Evolutionary conservation across 192 early-diverging fungal genomes (phyloP).

Genomic region (Rhizophagus prolifer): DNA sequence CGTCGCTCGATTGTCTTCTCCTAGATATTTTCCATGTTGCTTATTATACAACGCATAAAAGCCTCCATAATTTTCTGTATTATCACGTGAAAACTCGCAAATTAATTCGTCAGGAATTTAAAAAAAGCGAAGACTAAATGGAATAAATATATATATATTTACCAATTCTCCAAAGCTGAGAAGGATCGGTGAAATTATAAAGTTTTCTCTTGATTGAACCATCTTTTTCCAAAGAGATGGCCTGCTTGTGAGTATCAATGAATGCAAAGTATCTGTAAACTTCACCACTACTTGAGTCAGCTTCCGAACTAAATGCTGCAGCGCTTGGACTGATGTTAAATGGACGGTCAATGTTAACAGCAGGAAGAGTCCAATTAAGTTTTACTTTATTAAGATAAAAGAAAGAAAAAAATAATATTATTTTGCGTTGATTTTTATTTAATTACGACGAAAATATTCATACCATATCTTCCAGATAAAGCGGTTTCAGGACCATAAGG

Average conservation of each 20-base stretch:
- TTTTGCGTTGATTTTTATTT: not conserved
- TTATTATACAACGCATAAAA: constrained; percentile 17
- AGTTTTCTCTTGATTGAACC: not conserved
- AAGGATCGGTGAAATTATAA: constrained; percentile 5
- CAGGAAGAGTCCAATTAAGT: not conserved
- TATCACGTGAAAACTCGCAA: too few relatives aligned
- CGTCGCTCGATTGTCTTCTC: too few relatives aligned
- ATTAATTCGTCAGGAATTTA: not conserved
- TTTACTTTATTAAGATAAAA: not conserved
- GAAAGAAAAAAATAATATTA: not conserved
- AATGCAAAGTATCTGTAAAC: constrained; percentile 18
- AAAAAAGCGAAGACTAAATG: not conserved
- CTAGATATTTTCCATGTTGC: not conserved
- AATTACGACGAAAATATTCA: not conserved
- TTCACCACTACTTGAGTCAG: not conserved
- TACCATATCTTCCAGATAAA: constrained; percentile 5
- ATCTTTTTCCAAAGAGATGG: not conserved
- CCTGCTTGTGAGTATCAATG: not conserved
- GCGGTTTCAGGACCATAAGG: not conserved
- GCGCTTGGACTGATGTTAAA: not conserved
- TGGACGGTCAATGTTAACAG: not conserved
- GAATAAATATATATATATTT: not conserved
- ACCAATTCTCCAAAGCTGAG: constrained; percentile 14
- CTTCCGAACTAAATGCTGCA: not conserved
- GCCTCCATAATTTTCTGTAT: not conserved